Conservation (phyloP, 768 basidiomycete species). For the Trichaptum fuscoviolaceum region DNA sequence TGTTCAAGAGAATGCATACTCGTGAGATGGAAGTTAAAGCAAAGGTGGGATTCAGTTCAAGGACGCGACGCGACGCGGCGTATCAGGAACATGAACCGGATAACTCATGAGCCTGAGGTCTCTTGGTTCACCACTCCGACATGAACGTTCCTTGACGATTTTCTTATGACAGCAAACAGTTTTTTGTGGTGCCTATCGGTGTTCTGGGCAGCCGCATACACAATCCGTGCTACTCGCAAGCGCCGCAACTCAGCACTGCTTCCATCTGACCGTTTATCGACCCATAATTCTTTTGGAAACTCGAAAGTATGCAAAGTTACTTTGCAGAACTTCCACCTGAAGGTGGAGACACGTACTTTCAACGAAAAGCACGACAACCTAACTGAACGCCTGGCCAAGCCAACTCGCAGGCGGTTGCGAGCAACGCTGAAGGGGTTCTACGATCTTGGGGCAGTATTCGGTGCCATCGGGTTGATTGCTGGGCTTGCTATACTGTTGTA, state of each 20-base stretch:
- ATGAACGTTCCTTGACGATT: neutral
- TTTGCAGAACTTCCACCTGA: constrained; percentile 22
- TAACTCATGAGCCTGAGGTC: too few species aligned
- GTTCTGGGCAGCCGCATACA: constrained; percentile 15
- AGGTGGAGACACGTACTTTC: constrained; percentile 43
- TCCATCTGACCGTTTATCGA: constrained; percentile 7
- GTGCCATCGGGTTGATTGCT: constrained; percentile 42
- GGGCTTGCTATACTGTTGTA: constrained; percentile 35
- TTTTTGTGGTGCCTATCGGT: constrained; percentile 6
- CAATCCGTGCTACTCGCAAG: constrained; percentile 8
- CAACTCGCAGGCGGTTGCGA: constrained; percentile 22
- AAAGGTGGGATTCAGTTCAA: too few species aligned
- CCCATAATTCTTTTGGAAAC: neutral
- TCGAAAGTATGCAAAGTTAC: constrained; percentile 11
- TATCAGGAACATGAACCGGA: too few species aligned
- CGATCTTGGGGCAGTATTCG: constrained; percentile 41
- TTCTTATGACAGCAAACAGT: neutral
- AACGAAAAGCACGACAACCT: constrained; percentile 47
- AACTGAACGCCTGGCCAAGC: constrained; percentile 27
- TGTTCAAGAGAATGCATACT: too few species aligned
- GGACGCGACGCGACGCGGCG: too few species aligned
- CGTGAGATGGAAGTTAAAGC: too few species aligned
- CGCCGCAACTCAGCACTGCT: constrained; percentile 9
- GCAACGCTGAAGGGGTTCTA: constrained; percentile 36
- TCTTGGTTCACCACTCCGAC: too few species aligned